These are phyloP conservation scores for Hypoxylon lenormandii DNA, from an alignment of 495 filamentous ascomycete genomes.

Conservation along the genomic window DNA sequence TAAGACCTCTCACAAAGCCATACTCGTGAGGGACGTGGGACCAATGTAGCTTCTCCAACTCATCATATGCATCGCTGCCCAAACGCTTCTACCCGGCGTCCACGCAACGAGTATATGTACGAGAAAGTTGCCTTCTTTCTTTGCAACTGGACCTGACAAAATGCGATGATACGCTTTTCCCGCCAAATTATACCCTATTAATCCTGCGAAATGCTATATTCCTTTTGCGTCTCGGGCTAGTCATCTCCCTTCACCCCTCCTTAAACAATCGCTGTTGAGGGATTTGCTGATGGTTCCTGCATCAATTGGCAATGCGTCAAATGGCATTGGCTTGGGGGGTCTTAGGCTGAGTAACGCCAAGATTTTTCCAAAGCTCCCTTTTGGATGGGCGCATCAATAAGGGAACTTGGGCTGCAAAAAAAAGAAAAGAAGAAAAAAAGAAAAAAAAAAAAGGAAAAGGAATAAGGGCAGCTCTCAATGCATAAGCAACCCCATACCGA, in stretches of 20 bases:
- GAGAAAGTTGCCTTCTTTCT: constrained; percentile 42
- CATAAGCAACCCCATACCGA: constrained; percentile 21
- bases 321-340: neutral
- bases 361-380: constrained; percentile 2
- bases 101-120: constrained; percentile 45
- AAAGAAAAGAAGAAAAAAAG: constrained; percentile 4
- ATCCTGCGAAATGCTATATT: constrained; percentile 5
- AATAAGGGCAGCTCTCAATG: neutral
- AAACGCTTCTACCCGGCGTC: constrained; percentile 38
- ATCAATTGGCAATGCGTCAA: constrained; percentile 3
- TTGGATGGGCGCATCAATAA: constrained; percentile 23
- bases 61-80: constrained; percentile 45
- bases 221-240: constrained; percentile 1
- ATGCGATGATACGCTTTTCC: constrained; percentile 31
- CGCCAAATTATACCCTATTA: constrained; percentile 21
- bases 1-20: constrained; percentile 26
- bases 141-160: constrained; percentile 21
- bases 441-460: constrained; percentile 4
- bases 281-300: constrained; percentile 27
- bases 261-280: constrained; percentile 7
- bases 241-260: constrained; percentile 1
- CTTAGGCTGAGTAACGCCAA: constrained; percentile 26
- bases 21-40: constrained; percentile 34
- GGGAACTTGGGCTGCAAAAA: constrained; percentile 30
- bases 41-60: constrained; percentile 37